A percentile compares a stretch with the other conserved stretches of the same genome.
Conservation (phyloP, 1,284 basidiomycete genomes). For the Inonotus obliquus region DNA sequence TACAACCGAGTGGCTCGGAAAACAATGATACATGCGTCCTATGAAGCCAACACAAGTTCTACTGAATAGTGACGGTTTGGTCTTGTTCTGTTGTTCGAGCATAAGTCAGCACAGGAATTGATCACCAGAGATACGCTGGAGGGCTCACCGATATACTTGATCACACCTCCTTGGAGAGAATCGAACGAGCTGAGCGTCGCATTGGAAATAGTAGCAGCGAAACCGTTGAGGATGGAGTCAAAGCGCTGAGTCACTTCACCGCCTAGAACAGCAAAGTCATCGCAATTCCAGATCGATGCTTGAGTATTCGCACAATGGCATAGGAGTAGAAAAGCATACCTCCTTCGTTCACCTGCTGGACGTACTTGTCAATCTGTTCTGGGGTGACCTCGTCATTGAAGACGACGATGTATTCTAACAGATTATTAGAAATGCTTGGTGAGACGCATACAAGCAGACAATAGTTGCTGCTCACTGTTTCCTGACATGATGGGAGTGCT, state of each 20-base stretch:
- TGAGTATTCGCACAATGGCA: neutral
- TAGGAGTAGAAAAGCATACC: conserved; percentile 28
- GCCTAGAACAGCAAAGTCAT: conserved; percentile 29
- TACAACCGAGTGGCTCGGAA: neutral
- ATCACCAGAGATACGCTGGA: neutral
- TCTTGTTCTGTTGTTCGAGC: conserved; percentile 5
- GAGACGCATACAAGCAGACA: neutral
- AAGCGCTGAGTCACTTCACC: conserved; percentile 40
- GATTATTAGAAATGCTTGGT: neutral
- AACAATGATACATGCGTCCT: neutral
- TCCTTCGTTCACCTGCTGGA: conserved; percentile 33
- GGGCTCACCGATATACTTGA: conserved; percentile 50
- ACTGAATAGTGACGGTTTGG: conserved; percentile 7
- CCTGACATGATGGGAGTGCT: conserved; percentile 5
- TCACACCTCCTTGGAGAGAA: conserved; percentile 34
- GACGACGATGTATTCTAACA: conserved; percentile 50
- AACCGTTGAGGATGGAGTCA: conserved; percentile 42
- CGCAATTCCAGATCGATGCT: neutral
- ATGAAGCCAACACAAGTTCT: neutral
- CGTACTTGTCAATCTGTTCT: conserved; percentile 42
- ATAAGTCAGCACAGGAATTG: neutral
- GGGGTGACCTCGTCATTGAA: conserved; percentile 47
- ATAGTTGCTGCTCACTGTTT: conserved; percentile 2
- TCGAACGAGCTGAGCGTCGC: conserved; percentile 34
- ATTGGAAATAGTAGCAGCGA: conserved; percentile 46